A percentile compares a stretch with the other conserved stretches of the same genome.
Evolutionary conservation across 2,329 filamentous ascomycete species (phyloP).

Genomic region (Sordariomycetes sp.): DNA sequence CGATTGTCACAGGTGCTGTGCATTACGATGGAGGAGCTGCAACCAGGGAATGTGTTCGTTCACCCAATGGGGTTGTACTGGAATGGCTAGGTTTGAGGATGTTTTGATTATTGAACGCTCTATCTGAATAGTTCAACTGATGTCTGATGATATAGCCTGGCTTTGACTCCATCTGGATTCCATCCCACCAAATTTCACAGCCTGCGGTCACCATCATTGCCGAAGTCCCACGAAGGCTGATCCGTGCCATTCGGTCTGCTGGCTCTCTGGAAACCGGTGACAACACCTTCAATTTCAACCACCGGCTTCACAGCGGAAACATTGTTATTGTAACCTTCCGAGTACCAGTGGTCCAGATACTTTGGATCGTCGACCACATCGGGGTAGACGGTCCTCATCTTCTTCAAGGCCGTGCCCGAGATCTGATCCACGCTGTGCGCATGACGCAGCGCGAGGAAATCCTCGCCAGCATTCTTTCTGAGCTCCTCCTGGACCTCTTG

Average conservation of each 20-base stretch:
- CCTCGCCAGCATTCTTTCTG: slow-evolving; percentile 33
- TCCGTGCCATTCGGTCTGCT: slow-evolving; percentile 46
- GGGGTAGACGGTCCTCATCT: slow-evolving; percentile 42
- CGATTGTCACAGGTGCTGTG: too few species aligned
- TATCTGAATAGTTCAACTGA: too few species aligned
- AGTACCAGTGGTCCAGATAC: slow-evolving; percentile 40
- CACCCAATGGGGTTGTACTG: too few species aligned
- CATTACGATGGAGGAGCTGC: too few species aligned
- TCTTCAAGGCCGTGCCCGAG: slow-evolving; percentile 46
- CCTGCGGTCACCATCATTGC: slow-evolving; percentile 26
- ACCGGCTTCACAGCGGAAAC: slow-evolving; percentile 33
- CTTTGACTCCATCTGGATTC: not conserved
- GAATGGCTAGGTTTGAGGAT: too few species aligned
- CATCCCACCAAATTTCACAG: not conserved
- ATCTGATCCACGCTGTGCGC: slow-evolving; percentile 58
- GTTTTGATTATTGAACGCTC: too few species aligned
- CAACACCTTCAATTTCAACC: slow-evolving; percentile 32
- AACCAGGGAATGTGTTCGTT: too few species aligned
- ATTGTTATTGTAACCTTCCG: slow-evolving; percentile 27
- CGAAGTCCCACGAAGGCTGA: slow-evolving; percentile 45
- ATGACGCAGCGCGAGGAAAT: slow-evolving; percentile 49
- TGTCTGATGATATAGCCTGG: slow-evolving; percentile 1
- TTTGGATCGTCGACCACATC: slow-evolving; percentile 40
- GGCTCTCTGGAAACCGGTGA: slow-evolving; percentile 32
- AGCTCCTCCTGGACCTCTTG: slow-evolving; percentile 41